Conservation (phyloP, 345 rosid species). For the Alliaria petiolata region DNA sequence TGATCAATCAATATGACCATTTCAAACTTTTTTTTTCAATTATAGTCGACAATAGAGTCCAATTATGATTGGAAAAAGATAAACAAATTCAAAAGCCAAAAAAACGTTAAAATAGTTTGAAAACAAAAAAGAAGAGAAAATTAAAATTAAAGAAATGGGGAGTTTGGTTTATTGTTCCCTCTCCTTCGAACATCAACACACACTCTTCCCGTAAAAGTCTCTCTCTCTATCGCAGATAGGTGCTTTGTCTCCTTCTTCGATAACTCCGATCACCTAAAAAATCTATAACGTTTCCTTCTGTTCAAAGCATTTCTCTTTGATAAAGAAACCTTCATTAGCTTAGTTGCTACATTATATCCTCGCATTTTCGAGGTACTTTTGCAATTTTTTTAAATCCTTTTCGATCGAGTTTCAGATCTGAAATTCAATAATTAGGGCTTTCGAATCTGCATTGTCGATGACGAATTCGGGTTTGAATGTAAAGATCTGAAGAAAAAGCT, state of each 20-base stretch:
- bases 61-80: conserved; percentile 1
- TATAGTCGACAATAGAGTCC: conserved; percentile 7
- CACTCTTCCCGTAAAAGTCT: conserved; percentile 36
- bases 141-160: neutral
- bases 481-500: conserved; percentile 11
- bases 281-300: neutral
- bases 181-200: conserved; percentile 21
- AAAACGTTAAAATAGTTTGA: neutral
- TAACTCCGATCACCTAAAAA: conserved; percentile 30
- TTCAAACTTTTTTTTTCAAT: neutral
- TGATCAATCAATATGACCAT: neutral
- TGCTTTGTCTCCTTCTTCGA: conserved; percentile 36
- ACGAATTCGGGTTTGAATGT: neutral
- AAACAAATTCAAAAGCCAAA: neutral
- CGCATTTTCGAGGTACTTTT: conserved; percentile 16
- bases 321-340: neutral
- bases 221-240: conserved; percentile 31
- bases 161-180: conserved; percentile 35
- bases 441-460: conserved; percentile 2
- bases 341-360: neutral
- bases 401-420: conserved; percentile 26
- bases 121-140: neutral
- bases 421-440: conserved; percentile 12
- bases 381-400: neutral
- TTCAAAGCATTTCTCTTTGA: conserved; percentile 24